Evolutionary conservation across 2,329 filamentous ascomycete genomes (phyloP), one percentile per base, ranked within the genome.

Genomic region (Penicillium crustosum): DNA sequence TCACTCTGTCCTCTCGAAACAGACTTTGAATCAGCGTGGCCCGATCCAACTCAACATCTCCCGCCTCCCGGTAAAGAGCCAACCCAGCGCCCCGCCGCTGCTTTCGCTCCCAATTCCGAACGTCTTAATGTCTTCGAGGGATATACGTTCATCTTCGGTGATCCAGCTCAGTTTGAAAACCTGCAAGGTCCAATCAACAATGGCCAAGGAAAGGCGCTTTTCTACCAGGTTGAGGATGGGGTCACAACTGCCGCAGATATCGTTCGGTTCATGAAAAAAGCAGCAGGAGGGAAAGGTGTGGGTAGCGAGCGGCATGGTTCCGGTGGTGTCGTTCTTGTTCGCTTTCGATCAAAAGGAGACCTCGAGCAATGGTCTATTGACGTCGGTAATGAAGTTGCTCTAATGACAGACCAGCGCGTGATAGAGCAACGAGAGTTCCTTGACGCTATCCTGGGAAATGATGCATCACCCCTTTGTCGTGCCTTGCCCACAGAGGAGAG

Each of bases 381-480:
- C 2, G 87, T 96, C 64, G 83, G 88, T 63, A 87, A 82, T 6
- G 78, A 86, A 8, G 84, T 95, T 17, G 89, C 92, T 2, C 72
- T 88, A 21, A 81, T 85, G 45, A 82, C 95, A 13, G 88, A 92
- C 60, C 92, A 96, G 71, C 86, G 91, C 4, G 87, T 92, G 2
- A 88, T 97, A 53, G 87, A 93, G 65, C 92, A 97, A 69, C 92
- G 89, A 57, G 93, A 97, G 66, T 96, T 99, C 61, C 81, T 99
- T 2, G 91, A 96, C 72, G 90, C 90, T 1, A 94, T 99, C 45
- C 77, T 97, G 29, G 86, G 81, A n/a, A 89, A 89, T 50, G 88
- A 97, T 75, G 85, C 91, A 7, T 85, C 83, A 58, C 82, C 84
- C 43, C 79, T 97, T 21, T 86, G 90, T 57, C 84, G 86, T 38